Base-by-base conservation (phyloP, 352 stramenopile species). In the Globisporangium echinulatum region DNA sequence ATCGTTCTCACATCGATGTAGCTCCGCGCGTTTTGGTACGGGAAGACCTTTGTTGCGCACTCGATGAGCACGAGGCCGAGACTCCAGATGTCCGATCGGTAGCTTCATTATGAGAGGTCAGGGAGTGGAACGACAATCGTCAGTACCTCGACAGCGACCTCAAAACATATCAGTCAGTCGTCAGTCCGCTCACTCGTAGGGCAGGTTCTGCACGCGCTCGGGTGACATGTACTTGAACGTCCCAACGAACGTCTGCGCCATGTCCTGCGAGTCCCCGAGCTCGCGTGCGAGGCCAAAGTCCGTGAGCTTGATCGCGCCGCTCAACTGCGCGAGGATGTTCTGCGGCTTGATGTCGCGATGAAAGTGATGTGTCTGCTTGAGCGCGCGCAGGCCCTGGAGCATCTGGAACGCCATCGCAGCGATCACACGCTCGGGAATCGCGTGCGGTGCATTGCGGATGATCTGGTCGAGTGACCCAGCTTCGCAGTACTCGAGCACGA, bases 211-310 rank as follows among this genome's bases (percentile, higher is more conserved):
- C 7, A 98, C 95, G 49, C 93, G 80, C 69, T 98, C 92, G 14
- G 91, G 92, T 6, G 85, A 90, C 92, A 98, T 98, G 72, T 97
- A 98, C 59, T 88, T 90, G 59, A 95, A 85, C 25, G 92, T 98
- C 25, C 92, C 91, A 0, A 97, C 84, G 40, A 97, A 97, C 0
- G 87, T 92, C 63, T 88, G 82, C 40, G 86, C 81, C 75, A 94
- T 92, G 53, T 79, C 81, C 17, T 78, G 72, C 11, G 82, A 88
- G 51, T 85, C 71, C 46, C 79, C 74, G 17, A 92, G 68, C 52
- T 86, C 80, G 11, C 81, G 59, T 5, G 80, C 81, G 19, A 92
- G 70, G 10, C 82, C 82, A 58, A 92, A 92, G 67, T 92, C 82
- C 4, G 80, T 88, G 46, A 90, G 73, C 62, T 97, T 97, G 39